Evolutionary conservation across 2,329 filamentous ascomycete species (phyloP), one percentile per base, ranked within the genome.

Genomic region (Phialophora chinensis): DNA sequence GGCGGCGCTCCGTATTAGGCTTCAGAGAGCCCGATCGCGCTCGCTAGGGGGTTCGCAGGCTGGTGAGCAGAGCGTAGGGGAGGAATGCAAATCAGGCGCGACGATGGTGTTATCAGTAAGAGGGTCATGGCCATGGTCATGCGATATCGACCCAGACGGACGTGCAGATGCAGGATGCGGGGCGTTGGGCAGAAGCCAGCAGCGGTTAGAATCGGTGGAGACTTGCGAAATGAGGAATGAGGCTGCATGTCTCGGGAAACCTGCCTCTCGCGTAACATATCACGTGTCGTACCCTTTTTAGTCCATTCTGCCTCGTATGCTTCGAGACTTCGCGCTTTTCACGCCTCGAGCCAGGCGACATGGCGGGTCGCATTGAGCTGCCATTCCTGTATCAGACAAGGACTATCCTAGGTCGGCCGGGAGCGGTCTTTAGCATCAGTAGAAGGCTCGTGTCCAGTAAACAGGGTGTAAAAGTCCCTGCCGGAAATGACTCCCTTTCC

Each of bases 331-430:
- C 38, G 17, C 17, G 17, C 17, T 44, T 2, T 44, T n/a, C 38
- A 44, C n/a, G 4, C 14, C 38, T 44, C 38, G 38, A 20, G 38
- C 38, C 17, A 5, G 6, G 38, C 29, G 33, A 50, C 23, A 69
- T 69, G 68, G 58, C 68, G 27, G 52, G 35, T 38, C 62, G 63
- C 23, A 60, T 62, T 35, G 65, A 68, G 35, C 38, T 69, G 44
- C 53, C 68, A 17, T 72, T 72, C 35, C 63, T 72, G 6, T 72
- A 72, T 50, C 64, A 72, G 33, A 72, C 69, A n/a, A 42, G 68
- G 6, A 71, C 70, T 7, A 63, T 72, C 47, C 55, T 68, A 20
- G 56, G 62, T 33, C 57, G 55, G 27, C 23, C 60, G 11, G 17
- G 31, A 1, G 55, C 35, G 58, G n/a, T 44, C 14, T n/a, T 20